phyloP scores from a whole-genome alignment of 2,329 filamentous ascomycete genomes.

The Trichophyton verrucosum region DNA sequence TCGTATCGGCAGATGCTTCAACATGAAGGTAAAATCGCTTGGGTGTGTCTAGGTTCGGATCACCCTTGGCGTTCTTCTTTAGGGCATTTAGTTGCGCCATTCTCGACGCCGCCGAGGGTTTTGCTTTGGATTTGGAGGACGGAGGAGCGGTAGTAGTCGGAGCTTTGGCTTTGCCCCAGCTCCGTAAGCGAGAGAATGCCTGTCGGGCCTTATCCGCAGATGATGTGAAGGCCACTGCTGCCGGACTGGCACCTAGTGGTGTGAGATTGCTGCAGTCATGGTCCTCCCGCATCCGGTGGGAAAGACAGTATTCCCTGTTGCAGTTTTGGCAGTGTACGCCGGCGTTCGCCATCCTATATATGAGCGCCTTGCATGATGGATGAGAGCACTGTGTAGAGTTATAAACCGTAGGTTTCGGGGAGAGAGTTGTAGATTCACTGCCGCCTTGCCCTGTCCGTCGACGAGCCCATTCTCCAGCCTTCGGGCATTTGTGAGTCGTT shows the following conservation, averaged over 20 bases:
- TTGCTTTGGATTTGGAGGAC: constrained; percentile 53
- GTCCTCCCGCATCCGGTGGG: constrained; percentile 46
- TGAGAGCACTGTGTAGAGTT: constrained; percentile 42
- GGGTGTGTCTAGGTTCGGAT: constrained; percentile 63
- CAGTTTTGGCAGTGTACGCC: constrained; percentile 41
- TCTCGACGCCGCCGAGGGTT: constrained; percentile 51
- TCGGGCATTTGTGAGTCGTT: constrained; percentile 57
- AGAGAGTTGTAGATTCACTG: constrained; percentile 18
- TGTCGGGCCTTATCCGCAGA: constrained; percentile 53
- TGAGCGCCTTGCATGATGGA: constrained; percentile 39
- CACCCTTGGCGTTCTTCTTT: constrained; percentile 82
- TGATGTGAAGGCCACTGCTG: constrained; percentile 15
- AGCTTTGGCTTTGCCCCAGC: constrained; percentile 63
- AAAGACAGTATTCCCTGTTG: constrained; percentile 39
- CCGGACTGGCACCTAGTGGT: constrained; percentile 43
- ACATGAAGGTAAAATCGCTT: constrained; percentile 86
- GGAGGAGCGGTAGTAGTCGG: constrained; percentile 50
- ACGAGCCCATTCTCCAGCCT: constrained; percentile 48
- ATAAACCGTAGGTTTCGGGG: constrained; percentile 42
- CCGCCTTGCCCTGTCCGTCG: constrained; percentile 30
- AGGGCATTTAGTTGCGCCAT: constrained; percentile 60
- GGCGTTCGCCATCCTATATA: constrained; percentile 40
- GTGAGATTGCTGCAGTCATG: constrained; percentile 70
- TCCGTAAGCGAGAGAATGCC: constrained; percentile 63
- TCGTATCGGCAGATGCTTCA: constrained; percentile 78